Conservation (phyloP, 352 stramenopile species). For the Phytophthora boehmeriae region DNA sequence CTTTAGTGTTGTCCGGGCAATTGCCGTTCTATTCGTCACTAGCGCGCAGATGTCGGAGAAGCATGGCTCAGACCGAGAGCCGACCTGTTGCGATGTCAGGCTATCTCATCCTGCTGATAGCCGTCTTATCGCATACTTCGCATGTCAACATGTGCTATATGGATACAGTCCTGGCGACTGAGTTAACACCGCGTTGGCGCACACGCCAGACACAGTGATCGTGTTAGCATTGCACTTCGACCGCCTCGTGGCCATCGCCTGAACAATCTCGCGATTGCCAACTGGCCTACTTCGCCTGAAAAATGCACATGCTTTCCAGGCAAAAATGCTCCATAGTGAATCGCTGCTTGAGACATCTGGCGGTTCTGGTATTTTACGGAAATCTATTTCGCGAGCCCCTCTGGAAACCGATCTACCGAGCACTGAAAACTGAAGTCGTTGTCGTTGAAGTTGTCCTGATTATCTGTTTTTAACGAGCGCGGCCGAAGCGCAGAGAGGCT, state of each 20-base stretch:
- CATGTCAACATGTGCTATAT: not conserved
- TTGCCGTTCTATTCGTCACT: constrained; percentile 5
- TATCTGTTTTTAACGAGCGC: constrained; percentile 37
- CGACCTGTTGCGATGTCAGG: constrained; percentile 1
- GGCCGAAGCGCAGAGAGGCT: constrained; percentile 15
- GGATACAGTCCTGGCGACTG: constrained; percentile 23
- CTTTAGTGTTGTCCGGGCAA: not conserved
- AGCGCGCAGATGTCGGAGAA: constrained; percentile 16
- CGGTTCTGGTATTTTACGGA: not conserved
- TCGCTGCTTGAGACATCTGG: not conserved
- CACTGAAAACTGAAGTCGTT: constrained; percentile 29
- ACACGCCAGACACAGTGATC: not conserved
- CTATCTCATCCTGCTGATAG: constrained; percentile 23
- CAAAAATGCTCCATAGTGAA: not conserved
- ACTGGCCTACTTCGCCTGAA: not conserved
- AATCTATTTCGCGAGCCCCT: not conserved
- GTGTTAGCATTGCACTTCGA: constrained; percentile 13
- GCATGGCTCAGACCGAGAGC: constrained; percentile 20
- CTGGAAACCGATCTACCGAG: constrained; percentile 25
- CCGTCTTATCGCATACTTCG: constrained; percentile 28
- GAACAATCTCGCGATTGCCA: constrained; percentile 10
- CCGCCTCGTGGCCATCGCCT: constrained; percentile 3
- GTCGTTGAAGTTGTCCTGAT: constrained; percentile 30
- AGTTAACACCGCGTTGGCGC: not conserved
- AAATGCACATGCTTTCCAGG: not conserved